Conservation (phyloP, 371 early-diverging fungal species). For the Zychaea mexicana region DNA sequence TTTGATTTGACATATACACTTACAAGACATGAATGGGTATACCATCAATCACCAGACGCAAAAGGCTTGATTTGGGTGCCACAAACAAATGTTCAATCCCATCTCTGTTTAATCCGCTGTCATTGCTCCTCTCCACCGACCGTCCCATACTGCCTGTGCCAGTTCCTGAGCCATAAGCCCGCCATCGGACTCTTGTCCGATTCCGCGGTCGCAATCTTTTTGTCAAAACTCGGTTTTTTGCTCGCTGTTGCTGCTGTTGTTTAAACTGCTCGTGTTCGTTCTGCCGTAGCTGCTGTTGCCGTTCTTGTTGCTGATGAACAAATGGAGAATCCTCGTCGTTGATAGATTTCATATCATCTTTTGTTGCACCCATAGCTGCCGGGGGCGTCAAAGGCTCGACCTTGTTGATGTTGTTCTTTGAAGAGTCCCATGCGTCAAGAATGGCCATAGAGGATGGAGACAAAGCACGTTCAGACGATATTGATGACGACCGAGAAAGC, state of each 20-base stretch:
- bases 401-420: neutral
- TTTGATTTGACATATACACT: no score
- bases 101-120: conserved; percentile 1
- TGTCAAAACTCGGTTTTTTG: neutral
- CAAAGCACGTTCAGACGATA: neutral
- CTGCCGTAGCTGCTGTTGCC: no score
- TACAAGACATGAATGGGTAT: conserved; percentile 70
- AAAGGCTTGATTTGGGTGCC: conserved; percentile 54
- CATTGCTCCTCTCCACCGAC: neutral
- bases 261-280: no score
- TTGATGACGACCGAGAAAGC: neutral
- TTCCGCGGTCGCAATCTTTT: neutral
- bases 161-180: neutral
- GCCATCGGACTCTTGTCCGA: neutral
- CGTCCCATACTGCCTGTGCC: neutral
- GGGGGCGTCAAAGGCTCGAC: neutral
- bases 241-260: neutral
- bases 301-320: no score
- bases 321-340: no score
- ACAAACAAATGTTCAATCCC: conserved; percentile 37
- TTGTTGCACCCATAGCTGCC: neutral
- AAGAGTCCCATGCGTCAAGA: conserved; percentile 34
- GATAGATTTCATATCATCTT: no score
- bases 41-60: conserved; percentile 64
- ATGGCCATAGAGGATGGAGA: conserved; percentile 39